Percentiles rank a stretch among this genome's conserved stretches.
These are phyloP conservation scores for Escallonia rubra DNA, from an alignment of 129 eudicot species.

Conservation along the genomic window DNA sequence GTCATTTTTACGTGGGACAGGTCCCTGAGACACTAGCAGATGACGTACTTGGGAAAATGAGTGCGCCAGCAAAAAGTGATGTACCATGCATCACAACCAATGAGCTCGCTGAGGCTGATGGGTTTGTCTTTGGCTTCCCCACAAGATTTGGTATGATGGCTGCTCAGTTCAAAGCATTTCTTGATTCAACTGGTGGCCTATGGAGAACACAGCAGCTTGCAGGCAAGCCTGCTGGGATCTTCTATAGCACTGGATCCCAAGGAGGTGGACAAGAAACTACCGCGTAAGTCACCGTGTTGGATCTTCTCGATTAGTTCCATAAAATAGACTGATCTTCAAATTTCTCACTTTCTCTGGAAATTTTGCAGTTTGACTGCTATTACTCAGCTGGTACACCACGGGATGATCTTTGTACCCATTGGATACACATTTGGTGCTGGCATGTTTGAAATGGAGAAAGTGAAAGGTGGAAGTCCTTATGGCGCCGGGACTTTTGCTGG, in stretches of 20 bases:
- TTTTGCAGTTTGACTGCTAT: conserved; percentile 75
- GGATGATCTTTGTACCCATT: conserved; percentile 81
- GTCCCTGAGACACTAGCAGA: conserved; percentile 70
- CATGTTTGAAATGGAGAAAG: conserved; percentile 86
- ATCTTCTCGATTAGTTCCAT: neutral
- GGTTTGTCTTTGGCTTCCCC: conserved; percentile 83
- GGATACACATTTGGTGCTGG: conserved; percentile 84
- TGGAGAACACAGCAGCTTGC: conserved; percentile 95
- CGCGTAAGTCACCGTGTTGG: conserved; percentile 40
- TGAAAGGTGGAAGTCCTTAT: conserved; percentile 91
- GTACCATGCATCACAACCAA: conserved; percentile 59
- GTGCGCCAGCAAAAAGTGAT: conserved; percentile 85
- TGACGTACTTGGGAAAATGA: conserved; percentile 73
- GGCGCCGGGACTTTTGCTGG: conserved; percentile 90
- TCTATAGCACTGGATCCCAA: conserved; percentile 89
- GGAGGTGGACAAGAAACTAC: conserved; percentile 95
- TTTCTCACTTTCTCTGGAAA: neutral
- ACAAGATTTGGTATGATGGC: conserved; percentile 90
- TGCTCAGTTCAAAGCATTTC: conserved; percentile 81
- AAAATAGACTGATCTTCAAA: too few relatives aligned
- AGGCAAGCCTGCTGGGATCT: conserved; percentile 89
- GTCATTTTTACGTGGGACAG: conserved; percentile 23
- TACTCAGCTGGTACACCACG: conserved; percentile 90
- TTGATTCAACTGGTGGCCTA: conserved; percentile 80
- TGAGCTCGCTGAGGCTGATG: conserved; percentile 87